Base-by-base conservation (phyloP, 2,329 filamentous ascomycete genomes). In the Monosporascus sp. region DNA sequence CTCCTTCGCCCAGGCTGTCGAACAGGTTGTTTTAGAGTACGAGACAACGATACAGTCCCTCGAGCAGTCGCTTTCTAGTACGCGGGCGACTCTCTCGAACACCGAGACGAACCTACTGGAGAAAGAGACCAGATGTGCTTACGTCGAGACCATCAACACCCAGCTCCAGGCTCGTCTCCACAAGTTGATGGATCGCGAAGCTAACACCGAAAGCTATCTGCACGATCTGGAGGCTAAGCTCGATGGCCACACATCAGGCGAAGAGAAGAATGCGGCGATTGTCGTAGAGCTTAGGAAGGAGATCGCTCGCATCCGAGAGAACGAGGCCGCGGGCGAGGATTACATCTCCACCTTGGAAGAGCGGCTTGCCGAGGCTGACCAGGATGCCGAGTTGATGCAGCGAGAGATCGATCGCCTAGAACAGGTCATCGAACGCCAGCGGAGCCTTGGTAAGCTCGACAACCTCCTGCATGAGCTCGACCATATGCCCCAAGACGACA, bases 321-420 rank as follows among this genome's bases (percentile, higher is more conserved):
- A 91, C 61, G 94, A 99, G 73, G 82, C 87, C 3, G 87, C 88
- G 39, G 91, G 87, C 60, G 94, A 99, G 69, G 94, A 97, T 60
- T 99, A 99, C 69, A 97, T 99, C 50, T 96, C 93, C 1, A 97
- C 92, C 0, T 76, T 99, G 11, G 94, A 99, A 68, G 94, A 97
- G 72, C 88, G 93, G 22, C 81, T 99, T 8, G 94, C 94, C 1
- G 94, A 99, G 71, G 88, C 93, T 2, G 94, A 99, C 64, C 93
- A 97, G 69, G 94, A 99, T 67, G 85, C 90, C 58, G 94, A 97
- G 68, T 76, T 97, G 55, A 97, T 99, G 93, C 91, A 96, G 69
- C 89, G 93, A 37, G 94, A 99, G 66, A 89, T 99, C 58, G 90
- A 97, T 64, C 85, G 93, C 37, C 78, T 99, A 14, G 94, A 97